phyloP scores from a whole-genome alignment of 208 protist genomes.

The Acanthamoeba royreba region DNA sequence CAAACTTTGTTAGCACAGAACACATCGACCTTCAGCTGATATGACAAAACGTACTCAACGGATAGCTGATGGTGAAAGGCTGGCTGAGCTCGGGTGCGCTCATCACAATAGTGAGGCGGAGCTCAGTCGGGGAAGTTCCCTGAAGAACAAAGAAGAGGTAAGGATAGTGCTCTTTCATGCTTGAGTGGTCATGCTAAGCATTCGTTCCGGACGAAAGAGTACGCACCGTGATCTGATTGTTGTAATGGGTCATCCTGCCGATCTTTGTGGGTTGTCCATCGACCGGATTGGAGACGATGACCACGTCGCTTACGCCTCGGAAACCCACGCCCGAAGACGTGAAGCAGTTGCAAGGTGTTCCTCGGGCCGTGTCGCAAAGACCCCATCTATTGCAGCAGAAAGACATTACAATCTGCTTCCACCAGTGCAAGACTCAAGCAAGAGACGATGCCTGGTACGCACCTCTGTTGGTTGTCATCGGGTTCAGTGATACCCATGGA shows the following conservation, averaged over 20 bases:
- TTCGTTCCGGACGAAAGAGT: not conserved
- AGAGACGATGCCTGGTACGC: not conserved
- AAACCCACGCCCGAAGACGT: too few relatives aligned
- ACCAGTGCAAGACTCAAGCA: not conserved
- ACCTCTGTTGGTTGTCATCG: not conserved
- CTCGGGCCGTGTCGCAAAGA: too few relatives aligned
- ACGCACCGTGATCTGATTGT: not conserved
- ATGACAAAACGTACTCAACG: not conserved
- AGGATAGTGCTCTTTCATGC: not conserved
- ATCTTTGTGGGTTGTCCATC: not conserved
- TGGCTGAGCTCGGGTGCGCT: not conserved
- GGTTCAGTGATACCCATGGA: not conserved
- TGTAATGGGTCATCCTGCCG: constrained; percentile 9
- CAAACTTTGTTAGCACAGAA: not conserved
- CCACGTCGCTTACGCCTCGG: too few relatives aligned
- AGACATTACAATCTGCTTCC: too few relatives aligned
- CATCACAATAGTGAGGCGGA: not conserved
- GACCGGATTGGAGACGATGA: not conserved
- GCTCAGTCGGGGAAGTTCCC: not conserved
- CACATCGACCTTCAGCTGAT: not conserved
- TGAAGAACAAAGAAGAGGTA: not conserved
- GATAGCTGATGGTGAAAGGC: not conserved
- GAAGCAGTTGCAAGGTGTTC: too few relatives aligned
- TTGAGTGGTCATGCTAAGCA: not conserved
- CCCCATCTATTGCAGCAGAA: too few relatives aligned